Conservation (phyloP, 2,329 filamentous ascomycete genomes). For the Aspergillus sp. region DNA sequence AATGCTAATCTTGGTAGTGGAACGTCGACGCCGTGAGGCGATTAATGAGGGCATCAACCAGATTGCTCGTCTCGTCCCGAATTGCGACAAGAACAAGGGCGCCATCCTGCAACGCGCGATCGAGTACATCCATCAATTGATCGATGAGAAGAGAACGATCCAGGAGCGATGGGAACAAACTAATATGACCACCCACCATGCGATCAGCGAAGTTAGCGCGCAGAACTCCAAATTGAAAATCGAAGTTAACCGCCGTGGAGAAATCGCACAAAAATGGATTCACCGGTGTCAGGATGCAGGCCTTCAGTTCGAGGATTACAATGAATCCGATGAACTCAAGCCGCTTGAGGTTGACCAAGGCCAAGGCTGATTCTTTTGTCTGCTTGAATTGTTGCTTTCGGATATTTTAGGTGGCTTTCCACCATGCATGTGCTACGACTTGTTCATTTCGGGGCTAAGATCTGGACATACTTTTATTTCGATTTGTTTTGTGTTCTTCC, state of each 20-base stretch:
- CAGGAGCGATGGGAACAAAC: conserved; percentile 36
- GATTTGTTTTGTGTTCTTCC: conserved; percentile 5
- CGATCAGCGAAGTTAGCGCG: conserved; percentile 76
- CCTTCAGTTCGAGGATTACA: conserved; percentile 45
- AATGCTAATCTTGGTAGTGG: conserved; percentile 53
- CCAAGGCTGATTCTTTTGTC: conserved; percentile 8
- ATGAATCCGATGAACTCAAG: conserved; percentile 37
- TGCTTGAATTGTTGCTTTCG: conserved; percentile 1
- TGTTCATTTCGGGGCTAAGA: conserved; percentile 16
- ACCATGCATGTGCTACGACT: conserved; percentile 21
- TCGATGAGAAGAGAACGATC: conserved; percentile 40
- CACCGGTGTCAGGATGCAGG: conserved; percentile 41
- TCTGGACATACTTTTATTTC: conserved; percentile 19
- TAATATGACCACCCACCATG: conserved; percentile 40
- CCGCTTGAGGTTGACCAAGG: conserved; percentile 30
- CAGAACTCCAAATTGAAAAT: conserved; percentile 94
- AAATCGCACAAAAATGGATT: conserved; percentile 51
- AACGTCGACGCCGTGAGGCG: conserved; percentile 90
- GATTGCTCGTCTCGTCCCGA: conserved; percentile 92
- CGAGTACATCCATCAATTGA: conserved; percentile 83
- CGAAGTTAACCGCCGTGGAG: conserved; percentile 79
- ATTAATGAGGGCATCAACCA: conserved; percentile 99
- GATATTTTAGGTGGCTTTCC: neutral
- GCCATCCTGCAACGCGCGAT: conserved; percentile 91
- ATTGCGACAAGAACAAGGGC: conserved; percentile 98